A percentile compares a stretch with the other conserved stretches of the same genome.
phyloP scores from a whole-genome alignment of 73 alveolate genomes.

The Paramecium sexaurelia region DNA sequence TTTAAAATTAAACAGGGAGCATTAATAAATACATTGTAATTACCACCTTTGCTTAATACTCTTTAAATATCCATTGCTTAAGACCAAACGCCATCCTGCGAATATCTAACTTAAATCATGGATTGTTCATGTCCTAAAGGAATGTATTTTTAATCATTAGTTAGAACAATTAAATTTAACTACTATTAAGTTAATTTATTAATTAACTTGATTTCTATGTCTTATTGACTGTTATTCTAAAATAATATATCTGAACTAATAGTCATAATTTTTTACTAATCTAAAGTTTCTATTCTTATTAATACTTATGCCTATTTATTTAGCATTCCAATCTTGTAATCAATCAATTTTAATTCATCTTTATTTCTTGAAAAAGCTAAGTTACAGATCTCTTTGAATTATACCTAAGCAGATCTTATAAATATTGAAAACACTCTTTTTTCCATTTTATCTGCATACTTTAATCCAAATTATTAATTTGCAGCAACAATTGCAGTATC shows the following conservation, averaged over 20 bases:
- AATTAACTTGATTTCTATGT: neutral
- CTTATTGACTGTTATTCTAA: neutral
- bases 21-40: neutral
- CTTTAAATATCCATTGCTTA: neutral
- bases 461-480: neutral
- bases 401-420: neutral
- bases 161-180: neutral
- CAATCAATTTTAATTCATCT: neutral
- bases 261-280: neutral
- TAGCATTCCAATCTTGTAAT: constrained; percentile 14
- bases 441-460: constrained; percentile 8
- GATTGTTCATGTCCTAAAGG: constrained; percentile 44
- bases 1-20: neutral
- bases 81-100: neutral
- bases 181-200: neutral
- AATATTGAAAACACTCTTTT: neutral
- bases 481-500: neutral
- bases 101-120: neutral
- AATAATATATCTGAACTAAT: neutral
- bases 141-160: neutral
- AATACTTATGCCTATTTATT: neutral
- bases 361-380: neutral
- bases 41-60: neutral
- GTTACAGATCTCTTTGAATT: constrained; percentile 3
- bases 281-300: neutral